Base-by-base conservation (phyloP, 2,329 filamentous ascomycete species). In the Fusarium burgessii region DNA sequence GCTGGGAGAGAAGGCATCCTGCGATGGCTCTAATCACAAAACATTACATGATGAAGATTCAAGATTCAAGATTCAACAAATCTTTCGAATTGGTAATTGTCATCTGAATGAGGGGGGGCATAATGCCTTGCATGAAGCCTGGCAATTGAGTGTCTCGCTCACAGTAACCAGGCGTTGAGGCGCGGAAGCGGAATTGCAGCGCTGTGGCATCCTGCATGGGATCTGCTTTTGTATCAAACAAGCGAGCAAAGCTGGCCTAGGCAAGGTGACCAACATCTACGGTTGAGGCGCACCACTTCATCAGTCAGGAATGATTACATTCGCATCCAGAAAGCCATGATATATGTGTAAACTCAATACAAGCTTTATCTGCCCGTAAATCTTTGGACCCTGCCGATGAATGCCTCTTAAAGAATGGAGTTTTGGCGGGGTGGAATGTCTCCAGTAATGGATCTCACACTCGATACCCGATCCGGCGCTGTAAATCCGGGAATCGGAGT, bases 141-240 rank as follows among this genome's bases (percentile, higher is more conserved):
- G 18, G 14, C 38, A 27, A 20, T 17, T 20, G 9, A 40, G 41
- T 27, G 38, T 50, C 33, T 29, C 10, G 29, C n/a, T 20, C 51
- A 65, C 51, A 58, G 11, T 46, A 38, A 27, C 40, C 60, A 46
- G 60, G 60, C 60, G 60, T 15, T 46, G 35, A 32, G 17, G 51
- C 38, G 51, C 45, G 60, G 29, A 7, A 36, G 50, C 60, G 62
- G 62, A 66, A 66, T 51, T 58, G 17, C 12, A 51, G 51, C 60
- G 60, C 62, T 17, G 38, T 29, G 20, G 20, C 20, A 50, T 33
- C 29, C 14, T 29, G 23, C 27, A 25, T n/a, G 3, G 3, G 23
- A 57, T 57, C 27, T 23, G 11, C 50, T 29, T 54, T 40, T 45
- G 17, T 25, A 35, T 29, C 17, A 23, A 15, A 14, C 49, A 58